Conservation (phyloP, 2,329 filamentous ascomycete genomes). For the Cladobotryum protrusum region DNA sequence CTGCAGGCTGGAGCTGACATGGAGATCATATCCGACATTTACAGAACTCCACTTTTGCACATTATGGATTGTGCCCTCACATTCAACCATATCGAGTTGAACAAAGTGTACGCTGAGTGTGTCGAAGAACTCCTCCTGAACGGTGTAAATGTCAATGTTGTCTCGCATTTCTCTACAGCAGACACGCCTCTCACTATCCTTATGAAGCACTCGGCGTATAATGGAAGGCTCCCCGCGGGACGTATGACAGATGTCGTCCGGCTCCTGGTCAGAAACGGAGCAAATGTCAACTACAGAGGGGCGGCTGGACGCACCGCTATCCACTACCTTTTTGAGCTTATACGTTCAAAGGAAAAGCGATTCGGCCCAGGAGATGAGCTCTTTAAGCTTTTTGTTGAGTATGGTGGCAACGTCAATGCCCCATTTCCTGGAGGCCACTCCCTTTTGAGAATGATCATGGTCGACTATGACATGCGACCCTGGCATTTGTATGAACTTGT, state of each 20-base stretch:
- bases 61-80: background rate
- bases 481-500: background rate
- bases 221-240: background rate
- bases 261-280: background rate
- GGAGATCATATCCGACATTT: background rate
- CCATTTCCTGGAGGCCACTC: background rate
- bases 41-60: slow-evolving; percentile 4
- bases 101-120: background rate
- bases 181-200: slow-evolving; percentile 1
- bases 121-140: background rate
- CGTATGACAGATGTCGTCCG: background rate
- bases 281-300: slow-evolving; percentile 1
- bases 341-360: background rate
- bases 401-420: background rate
- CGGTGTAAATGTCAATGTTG: background rate
- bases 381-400: background rate
- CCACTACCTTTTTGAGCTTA: background rate
- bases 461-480: background rate
- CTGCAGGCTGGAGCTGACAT: slow-evolving; percentile 4
- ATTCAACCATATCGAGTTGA: background rate
- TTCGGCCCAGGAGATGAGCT: background rate
- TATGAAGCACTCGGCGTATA: background rate
- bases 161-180: background rate
- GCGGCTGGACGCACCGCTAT: background rate
- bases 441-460: background rate